These are phyloP conservation scores for Hypomyces rosellus DNA, from an alignment of 2,329 filamentous ascomycete genomes.

Conservation along the genomic window DNA sequence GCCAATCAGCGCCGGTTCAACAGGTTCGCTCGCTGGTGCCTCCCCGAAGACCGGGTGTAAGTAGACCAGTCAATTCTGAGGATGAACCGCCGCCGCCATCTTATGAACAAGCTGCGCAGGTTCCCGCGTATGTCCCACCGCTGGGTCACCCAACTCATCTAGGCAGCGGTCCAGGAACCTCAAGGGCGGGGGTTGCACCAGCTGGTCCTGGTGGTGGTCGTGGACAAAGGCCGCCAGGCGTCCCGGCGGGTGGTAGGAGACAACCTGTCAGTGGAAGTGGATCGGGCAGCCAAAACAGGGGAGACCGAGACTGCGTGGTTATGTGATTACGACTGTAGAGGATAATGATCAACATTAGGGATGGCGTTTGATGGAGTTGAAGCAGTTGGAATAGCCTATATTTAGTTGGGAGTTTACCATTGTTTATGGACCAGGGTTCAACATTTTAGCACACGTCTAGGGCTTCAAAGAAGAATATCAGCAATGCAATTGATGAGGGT, in stretches of 20 bases:
- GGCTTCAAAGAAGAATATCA: too few species aligned
- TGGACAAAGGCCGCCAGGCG: constrained; percentile 14
- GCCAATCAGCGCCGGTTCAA: constrained; percentile 17
- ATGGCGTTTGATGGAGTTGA: too few species aligned
- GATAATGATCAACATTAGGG: too few species aligned
- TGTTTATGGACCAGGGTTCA: too few species aligned
- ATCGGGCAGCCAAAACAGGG: constrained; percentile 13
- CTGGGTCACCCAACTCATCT: constrained; percentile 45
- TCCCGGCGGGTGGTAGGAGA: constrained; percentile 19
- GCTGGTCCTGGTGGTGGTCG: background rate
- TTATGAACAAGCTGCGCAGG: constrained; percentile 51
- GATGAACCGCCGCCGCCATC: constrained; percentile 52
- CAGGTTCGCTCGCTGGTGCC: constrained; percentile 39
- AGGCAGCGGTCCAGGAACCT: constrained; percentile 25
- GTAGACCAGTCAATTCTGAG: constrained; percentile 30
- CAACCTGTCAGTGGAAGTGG: constrained; percentile 16
- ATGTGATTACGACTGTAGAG: constrained; percentile 31
- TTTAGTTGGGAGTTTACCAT: too few species aligned
- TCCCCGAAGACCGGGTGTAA: constrained; percentile 31
- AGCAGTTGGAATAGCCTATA: too few species aligned
- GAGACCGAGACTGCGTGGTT: constrained; percentile 37
- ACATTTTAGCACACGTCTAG: too few species aligned
- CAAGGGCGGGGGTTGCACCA: background rate
- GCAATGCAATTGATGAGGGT: too few species aligned
- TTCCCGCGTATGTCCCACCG: constrained; percentile 46